Evolutionary conservation across 768 basidiomycete species (phyloP), one percentile per base, ranked within the genome.

Genomic region (Lentinula raphanica): DNA sequence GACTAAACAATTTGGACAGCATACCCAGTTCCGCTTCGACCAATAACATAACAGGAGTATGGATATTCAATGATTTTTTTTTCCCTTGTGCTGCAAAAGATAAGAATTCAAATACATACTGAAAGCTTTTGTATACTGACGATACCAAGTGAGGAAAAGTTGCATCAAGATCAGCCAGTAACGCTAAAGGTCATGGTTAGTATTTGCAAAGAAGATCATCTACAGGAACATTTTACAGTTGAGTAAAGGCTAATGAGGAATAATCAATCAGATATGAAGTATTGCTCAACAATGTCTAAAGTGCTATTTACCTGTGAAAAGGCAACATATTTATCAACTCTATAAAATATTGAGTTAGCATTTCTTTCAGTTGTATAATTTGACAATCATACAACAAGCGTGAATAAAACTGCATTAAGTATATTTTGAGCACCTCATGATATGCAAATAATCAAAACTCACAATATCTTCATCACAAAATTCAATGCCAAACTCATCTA

Each of bases 11-110:
- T n/a, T 8, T 4, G 0, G 27, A 38, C 12, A 6, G 56, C 76
- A 12, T 62, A 87, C 88, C 88, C 88, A 0, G 88, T 90, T 2
- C 88, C 88, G 63, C 87, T 88, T 25, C 88, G 74, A 0, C 88
- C 86, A 8, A 87, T 66, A 29, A 88, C 85, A 65, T 83, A 87
- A 60, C 83, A 87, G 0, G 86, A 86, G 5, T 77, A 71, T 0
- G 72, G 71, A 62, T 87, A 79, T 44, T 87, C 79, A 17, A 87
- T 79, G 12, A 88, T 85, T 60, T 69, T 72, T 62, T 77, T 76
- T 63, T 88, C 84, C 46, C 76, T 71, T 0, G 77, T 67, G 6
- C 78, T 79, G 54, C 0, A 40, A 40, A 35, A 35, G 50, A 44
- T 44, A 13, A 57, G 17, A 49, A 31, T 3, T 39, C 17, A 49